Percentiles rank a stretch among this genome's conserved stretches.
Evolutionary conservation across 2,329 filamentous ascomycete species (phyloP).

Genomic region (Pseudocercospora cruenta): DNA sequence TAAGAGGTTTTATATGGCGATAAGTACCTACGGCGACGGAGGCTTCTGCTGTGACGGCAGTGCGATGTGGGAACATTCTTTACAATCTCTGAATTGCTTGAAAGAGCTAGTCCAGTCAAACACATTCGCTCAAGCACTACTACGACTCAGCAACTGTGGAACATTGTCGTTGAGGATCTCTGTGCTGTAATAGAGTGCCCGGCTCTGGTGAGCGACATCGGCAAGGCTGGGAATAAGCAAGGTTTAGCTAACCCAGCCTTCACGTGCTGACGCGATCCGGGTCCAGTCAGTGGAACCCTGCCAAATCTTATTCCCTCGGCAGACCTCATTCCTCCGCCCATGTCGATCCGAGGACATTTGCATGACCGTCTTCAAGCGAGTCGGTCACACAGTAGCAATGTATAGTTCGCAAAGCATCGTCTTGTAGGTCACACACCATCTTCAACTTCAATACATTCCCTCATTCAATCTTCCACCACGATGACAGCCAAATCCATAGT

Average conservation of each 20-base stretch:
- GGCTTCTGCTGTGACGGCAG: background rate
- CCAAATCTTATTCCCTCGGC: background rate
- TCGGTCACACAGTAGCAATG: background rate
- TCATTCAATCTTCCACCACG: background rate
- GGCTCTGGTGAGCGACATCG: background rate
- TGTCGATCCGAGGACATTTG: background rate
- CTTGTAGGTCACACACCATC: background rate
- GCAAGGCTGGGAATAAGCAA: background rate
- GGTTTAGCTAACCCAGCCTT: background rate
- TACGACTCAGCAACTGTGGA: no score
- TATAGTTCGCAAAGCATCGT: background rate
- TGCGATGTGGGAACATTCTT: background rate
- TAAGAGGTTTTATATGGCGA: background rate
- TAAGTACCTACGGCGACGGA: background rate
- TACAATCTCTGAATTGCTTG: background rate
- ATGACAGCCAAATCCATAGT: constrained; percentile 22
- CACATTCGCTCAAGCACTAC: no score
- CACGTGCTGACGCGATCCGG: background rate
- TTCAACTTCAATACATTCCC: background rate
- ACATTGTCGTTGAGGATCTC: background rate
- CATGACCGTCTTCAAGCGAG: background rate
- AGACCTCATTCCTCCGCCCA: background rate
- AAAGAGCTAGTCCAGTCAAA: background rate
- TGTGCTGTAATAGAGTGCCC: no score
- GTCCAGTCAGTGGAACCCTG: background rate